Evolutionary conservation across 148 eudicot genomes (phyloP).

Genomic region (Camellia granthamiana): DNA sequence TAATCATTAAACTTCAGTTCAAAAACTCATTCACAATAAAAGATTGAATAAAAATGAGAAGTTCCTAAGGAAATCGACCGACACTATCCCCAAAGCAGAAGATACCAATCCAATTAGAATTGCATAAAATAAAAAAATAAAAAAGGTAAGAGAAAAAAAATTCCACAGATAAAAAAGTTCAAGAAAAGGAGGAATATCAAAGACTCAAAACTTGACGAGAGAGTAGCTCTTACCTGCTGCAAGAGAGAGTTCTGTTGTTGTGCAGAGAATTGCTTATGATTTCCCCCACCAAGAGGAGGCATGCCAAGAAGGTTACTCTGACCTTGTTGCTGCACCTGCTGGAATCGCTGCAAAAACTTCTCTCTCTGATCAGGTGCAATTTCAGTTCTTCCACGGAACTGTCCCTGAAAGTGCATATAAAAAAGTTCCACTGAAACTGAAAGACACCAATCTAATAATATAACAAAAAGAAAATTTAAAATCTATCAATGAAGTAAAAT

Average conservation of each 20-base stretch:
- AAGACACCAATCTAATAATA: neutral
- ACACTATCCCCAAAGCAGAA: neutral
- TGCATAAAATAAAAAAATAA: neutral
- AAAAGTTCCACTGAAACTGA: neutral
- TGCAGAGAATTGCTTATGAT: constrained; percentile 69
- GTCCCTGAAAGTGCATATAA: constrained; percentile 47
- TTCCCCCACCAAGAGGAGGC: constrained; percentile 69
- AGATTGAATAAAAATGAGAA: neutral
- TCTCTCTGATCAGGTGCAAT: constrained; percentile 97
- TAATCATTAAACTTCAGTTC: neutral
- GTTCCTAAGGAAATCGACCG: neutral
- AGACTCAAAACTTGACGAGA: neutral
- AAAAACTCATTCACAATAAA: neutral
- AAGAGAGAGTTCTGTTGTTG: constrained; percentile 79
- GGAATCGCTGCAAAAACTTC: constrained; percentile 74
- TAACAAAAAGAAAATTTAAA: neutral
- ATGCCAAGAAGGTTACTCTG: constrained; percentile 78
- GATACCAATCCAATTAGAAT: constrained; percentile 1
- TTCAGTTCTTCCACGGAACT: constrained; percentile 89
- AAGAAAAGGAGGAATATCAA: neutral
- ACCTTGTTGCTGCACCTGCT: constrained; percentile 92
- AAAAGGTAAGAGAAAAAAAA: neutral
- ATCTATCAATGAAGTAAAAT: neutral
- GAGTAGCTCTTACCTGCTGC: constrained; percentile 61
- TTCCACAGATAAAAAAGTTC: neutral